phyloP scores from a whole-genome alignment of 2,329 filamentous ascomycete species.

The Paracoccidioides lutzii region DNA sequence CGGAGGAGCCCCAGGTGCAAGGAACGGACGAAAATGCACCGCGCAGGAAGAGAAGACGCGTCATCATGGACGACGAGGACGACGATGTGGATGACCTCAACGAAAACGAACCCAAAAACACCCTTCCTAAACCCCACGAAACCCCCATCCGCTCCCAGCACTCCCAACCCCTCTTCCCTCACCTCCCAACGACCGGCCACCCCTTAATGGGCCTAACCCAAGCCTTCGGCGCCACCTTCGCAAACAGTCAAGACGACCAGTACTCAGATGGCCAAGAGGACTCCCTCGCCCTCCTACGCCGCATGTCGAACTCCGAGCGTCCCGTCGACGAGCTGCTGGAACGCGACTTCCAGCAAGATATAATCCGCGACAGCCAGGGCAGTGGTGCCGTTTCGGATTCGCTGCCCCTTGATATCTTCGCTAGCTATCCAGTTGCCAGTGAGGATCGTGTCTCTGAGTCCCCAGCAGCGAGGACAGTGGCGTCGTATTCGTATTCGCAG shows the following conservation, averaged over 20 bases:
- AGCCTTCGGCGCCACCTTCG: slow-evolving; percentile 84
- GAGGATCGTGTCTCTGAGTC: slow-evolving; percentile 25
- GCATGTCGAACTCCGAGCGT: slow-evolving; percentile 41
- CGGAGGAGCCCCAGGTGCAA: slow-evolving; percentile 19
- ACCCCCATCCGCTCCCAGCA: slow-evolving; percentile 17
- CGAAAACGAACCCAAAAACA: slow-evolving; percentile 1
- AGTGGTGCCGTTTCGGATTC: slow-evolving; percentile 24
- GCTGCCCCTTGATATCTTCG: slow-evolving; percentile 29
- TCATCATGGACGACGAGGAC: slow-evolving; percentile 57
- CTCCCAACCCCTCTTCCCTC: slow-evolving; percentile 49
- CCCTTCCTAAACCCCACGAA: slow-evolving; percentile 21
- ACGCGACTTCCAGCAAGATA: slow-evolving; percentile 49
- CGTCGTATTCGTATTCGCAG: slow-evolving; percentile 57
- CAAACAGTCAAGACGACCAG: slow-evolving; percentile 38
- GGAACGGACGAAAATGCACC: slow-evolving; percentile 36
- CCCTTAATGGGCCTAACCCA: slow-evolving; percentile 62
- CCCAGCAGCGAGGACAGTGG: slow-evolving; percentile 29
- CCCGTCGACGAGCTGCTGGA: slow-evolving; percentile 48
- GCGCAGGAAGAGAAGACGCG: slow-evolving; percentile 39
- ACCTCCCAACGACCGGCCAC: slow-evolving; percentile 39
- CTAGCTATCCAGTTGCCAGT: slow-evolving; percentile 19
- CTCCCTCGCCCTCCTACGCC: slow-evolving; percentile 38
- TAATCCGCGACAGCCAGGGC: slow-evolving; percentile 46
- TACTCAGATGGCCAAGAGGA: slow-evolving; percentile 23
- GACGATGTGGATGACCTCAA: slow-evolving; percentile 24